Base-by-base conservation (phyloP, 169 alveolate genomes). In the Cryptosporidium viatorum region DNA sequence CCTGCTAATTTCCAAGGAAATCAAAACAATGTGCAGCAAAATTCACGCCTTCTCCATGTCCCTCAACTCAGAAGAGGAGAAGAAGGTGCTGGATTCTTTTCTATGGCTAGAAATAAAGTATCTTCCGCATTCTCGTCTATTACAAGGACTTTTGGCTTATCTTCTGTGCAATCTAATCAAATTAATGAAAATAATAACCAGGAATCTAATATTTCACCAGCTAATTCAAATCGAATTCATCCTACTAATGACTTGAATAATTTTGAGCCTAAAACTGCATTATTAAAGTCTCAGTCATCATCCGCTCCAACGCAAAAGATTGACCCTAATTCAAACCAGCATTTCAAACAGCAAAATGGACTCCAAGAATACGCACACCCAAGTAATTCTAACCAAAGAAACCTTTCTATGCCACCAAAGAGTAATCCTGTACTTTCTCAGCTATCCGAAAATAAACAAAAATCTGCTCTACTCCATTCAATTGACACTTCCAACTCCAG, bases 91-190 rank as follows among this genome's bases (percentile, higher is more conserved):
- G 68, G 75, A 8, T 41, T 80, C 71, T 80, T 80, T 45, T 62
- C 89, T 6, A 26, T 41, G 50, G 89, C 89, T 12, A 80, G 75
- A 80, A 80, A 65, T 43, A 80, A 60, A 18, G 89, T 80, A 6
- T 62, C 73, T 65, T 80, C 89, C 23, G 89, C 89, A 60, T 43
- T 80, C 12, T 31, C 89, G 62, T 80, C 89, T n/a, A 41, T 80
- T 8, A 65, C 89, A 39, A 80, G 68, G 48, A 62, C 89, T 9
- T 41, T 80, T 35, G 89, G 89, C 26, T 21, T 80, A 5, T 26
- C 74, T 26, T 62, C 73, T 45, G 16, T 18, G 14, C 41, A 23
- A 18, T 16, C 29, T 18, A 26, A 45, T 37, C 62, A 45, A 7
- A 43, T 31, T 16, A 48, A 48, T 48, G 55, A 48, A 59, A 59